Evolutionary conservation across 2,329 filamentous ascomycete genomes (phyloP), one percentile per base, ranked within the genome.

Genomic region (Xylaria sp.): DNA sequence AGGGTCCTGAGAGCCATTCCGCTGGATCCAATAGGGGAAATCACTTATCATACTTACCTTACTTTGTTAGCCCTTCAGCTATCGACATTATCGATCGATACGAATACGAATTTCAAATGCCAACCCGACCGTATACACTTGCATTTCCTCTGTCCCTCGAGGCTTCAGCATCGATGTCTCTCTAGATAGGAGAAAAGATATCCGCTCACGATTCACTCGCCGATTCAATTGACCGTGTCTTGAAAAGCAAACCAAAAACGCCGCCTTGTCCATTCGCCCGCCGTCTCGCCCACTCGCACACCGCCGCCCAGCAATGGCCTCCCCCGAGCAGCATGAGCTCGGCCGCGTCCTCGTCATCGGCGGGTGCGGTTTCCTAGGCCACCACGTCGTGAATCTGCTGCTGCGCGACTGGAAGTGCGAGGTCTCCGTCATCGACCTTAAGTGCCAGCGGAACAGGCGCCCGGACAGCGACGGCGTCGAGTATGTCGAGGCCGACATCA

Each of bases 281-380:
- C 5, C 28, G 28, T 28, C 28, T 28, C 28, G 23, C 23, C 23
- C 23, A 25, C 25, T 41, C 41, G 46, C 37, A 31, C 57, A 61
- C 31, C 46, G 41, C 61, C 65, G 41, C 61, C 65, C 63, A 65
- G 73, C 72, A 69, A 70, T 73, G 66, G 67, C 70, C 28, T 28
- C 63, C 46, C 46, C 70, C 63, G 63, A 81, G 72, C 81, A 84
- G 75, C 81, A 81, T 71, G 73, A 80, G 64, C 84, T 94, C 61
- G 92, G 92, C 78, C 89, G 87, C 73, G 91, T 94, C 76, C 86
- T 94, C 74, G 90, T 96, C 74, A 90, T 95, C 74, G 93, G 93
- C 76, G 93, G 93, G 78, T 94, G 93, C 79, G 93, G 93, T 73
- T 95, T 96, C 82, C 87, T 96, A 18, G 93, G 93, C 79, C 91